Evolutionary conservation across 257 asterid species (phyloP), one percentile per base, ranked within the genome.

Genomic region (Capsicum chinense): DNA sequence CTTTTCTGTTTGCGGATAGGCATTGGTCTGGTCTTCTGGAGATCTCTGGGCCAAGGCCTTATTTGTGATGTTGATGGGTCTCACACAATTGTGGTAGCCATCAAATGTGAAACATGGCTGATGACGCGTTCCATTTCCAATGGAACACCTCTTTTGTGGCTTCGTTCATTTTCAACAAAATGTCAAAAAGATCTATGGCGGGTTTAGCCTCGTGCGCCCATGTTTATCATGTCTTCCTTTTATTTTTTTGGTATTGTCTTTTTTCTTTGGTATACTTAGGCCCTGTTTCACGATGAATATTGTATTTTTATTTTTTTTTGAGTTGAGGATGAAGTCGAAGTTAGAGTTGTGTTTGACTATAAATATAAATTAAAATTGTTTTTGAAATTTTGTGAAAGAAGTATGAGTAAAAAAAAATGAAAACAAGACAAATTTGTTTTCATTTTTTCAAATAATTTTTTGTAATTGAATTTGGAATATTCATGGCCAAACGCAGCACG

Each of bases 91-190:
- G 33, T 56, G 4, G 84, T 67, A 7, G 79, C 79, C 79, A 60
- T 58, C 19, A 19, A 76, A 52, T 52, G 14, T 21, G 47, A 76
- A 21, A 76, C 14, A 52, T 52, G 26, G 63, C 15, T 52, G 81
- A 54, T 52, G 81, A 74, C 81, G 81, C 9, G 81, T 76, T 76
- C 59, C 62, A 76, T 52, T 76, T 76, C 48, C 19, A 14, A 15
- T 76, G 48, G 81, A 21, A 26, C 26, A 12, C 48, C 48, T 50
- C 81, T 26, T 76, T 35, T 76, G 13, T 26, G 48, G 63, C 48
- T 52, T 7, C 26, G 14, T 54, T 76, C 26, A 26, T 52, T 74
- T 50, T 76, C 21, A 52, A 52, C 81, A 47, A 52, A 21, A 21
- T 47, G 52, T 5, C 1, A n/a, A 50, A 74, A 74, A 74, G 21